Evolutionary conservation across 306 rosid species (phyloP).

Genomic region (Castanospermum australe): DNA sequence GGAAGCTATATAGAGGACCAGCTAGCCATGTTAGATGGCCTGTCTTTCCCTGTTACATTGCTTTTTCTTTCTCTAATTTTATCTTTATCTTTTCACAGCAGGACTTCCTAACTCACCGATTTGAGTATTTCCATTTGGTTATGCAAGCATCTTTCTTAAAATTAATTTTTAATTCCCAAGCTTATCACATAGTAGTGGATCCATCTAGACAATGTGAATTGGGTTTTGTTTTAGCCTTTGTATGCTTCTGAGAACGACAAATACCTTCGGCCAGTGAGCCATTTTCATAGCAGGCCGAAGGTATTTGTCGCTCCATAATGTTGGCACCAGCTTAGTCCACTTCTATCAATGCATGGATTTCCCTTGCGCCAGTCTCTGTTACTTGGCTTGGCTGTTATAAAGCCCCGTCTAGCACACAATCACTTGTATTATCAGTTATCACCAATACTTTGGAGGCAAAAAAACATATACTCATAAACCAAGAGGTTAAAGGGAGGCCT

Average conservation of each 20-base stretch:
- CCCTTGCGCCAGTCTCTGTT: background rate
- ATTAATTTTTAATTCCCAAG: constrained; percentile 13
- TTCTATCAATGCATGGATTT: background rate
- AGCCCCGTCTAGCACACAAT: background rate
- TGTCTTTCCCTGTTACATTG: constrained; percentile 26
- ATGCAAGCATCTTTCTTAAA: constrained; percentile 42
- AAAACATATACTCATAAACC: background rate
- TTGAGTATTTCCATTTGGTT: constrained; percentile 37
- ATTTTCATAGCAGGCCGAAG: background rate
- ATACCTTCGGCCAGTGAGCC: background rate
- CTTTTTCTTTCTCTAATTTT: background rate
- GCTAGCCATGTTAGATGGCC: constrained; percentile 33
- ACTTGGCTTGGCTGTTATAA: background rate
- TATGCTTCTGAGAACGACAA: background rate
- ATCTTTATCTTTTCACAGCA: constrained; percentile 7
- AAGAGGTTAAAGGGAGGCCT: background rate
- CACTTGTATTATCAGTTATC: background rate
- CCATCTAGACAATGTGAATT: background rate
- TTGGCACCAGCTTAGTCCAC: background rate
- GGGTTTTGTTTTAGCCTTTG: background rate
- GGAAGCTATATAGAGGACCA: constrained; percentile 25
- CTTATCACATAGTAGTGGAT: constrained; percentile 28
- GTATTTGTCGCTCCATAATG: background rate
- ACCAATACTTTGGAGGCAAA: background rate
- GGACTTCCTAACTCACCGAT: constrained; percentile 48